Evolutionary conservation across 1,284 basidiomycete species (phyloP), one percentile per base, ranked within the genome.

Genomic region (Apiotrichum domesticum): DNA sequence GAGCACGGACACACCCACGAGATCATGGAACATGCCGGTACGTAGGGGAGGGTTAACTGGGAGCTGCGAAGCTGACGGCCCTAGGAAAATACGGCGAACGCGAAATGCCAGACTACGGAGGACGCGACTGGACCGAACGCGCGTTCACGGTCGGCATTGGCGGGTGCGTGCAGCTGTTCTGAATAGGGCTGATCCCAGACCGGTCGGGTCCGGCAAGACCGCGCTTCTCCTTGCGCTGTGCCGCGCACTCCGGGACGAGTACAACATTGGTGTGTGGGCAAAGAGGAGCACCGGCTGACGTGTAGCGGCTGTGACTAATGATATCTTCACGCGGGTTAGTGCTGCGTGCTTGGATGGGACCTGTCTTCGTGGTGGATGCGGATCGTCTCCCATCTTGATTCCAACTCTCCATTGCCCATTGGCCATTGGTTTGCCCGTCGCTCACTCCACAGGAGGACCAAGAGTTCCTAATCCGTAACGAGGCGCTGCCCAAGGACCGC

Each of bases 91-190:
- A 87, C 71, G 80, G 88, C 21, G 92, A 98, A 73, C 83, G 95
- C 34, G 94, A 98, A 71, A 77, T 97, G 73, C 95, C 95, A 10
- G 87, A 97, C 72, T 97, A 88, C 71, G 80, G 85, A 6, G 77
- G 78, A 2, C 82, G 95, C 41, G 88, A 94, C 79, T 98, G 93
- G 75, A 82, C 85, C 54, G 94, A 98, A 78, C 80, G 95, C 60
- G 94, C 91, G 1, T 98, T 98, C 77, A 98, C 95, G 0, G 81
- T 98, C 56, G 95, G 95, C 4, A 98, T 98, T 58, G 95, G 95
- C 69, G 95, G 94, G 90, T 93, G 70, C 59, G 84, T 72, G 7
- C 8, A 15, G n/a, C 8, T 1, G 4, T 34, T 2, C 21, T 21
- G 21, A 21, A 35, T 9, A 7, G 8, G 34, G 41, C 33, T 51